Base-by-base conservation (phyloP, 2,329 filamentous ascomycete species). In the Pseudohalonectria lignicola region DNA sequence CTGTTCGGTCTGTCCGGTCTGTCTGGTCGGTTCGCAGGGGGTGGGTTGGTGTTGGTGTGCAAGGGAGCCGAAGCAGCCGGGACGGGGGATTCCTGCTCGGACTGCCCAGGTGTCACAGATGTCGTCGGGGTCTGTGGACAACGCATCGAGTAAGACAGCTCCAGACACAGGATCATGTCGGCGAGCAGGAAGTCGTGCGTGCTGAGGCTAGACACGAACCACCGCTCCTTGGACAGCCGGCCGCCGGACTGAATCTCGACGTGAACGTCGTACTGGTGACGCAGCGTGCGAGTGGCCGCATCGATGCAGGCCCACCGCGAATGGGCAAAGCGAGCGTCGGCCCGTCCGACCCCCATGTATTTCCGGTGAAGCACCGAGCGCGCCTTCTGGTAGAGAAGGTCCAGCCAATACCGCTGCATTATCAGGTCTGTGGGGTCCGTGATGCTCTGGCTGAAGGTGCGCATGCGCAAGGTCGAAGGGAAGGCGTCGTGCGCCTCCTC, bases 111-210 rank as follows among this genome's bases (percentile, higher is more conserved):
- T n/a, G n/a, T n/a, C n/a, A n/a, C n/a, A n/a, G n/a, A n/a, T n/a
- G n/a, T n/a, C n/a, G n/a, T n/a, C n/a, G n/a, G n/a, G n/a, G n/a
- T n/a, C n/a, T n/a, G n/a, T n/a, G n/a, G n/a, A n/a, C n/a, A n/a
- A n/a, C n/a, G n/a, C 16, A 33, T 18, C 4, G 31, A 15, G 23
- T 41, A 41, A 30, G 39, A 39, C 13, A 51, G 31, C 32, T 68
- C 64, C 3, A 67, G 51, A 28, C 63, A 62, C 4, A 70, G 47
- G 16, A 70, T 56, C 41, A 65, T 67, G 31, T 62, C 62, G 2
- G 66, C 67, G 3, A 68, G 54, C 7, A 70, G 50, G 34, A 69
- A 68, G 42, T 67, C 64, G 39, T 66, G 61, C 3, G 56, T 57
- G 36, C 63, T 54, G 3, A 67, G 44, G 3, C 62, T 62, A 10